Conservation (phyloP, 768 basidiomycete species). For the Mrakia frigida region DNA sequence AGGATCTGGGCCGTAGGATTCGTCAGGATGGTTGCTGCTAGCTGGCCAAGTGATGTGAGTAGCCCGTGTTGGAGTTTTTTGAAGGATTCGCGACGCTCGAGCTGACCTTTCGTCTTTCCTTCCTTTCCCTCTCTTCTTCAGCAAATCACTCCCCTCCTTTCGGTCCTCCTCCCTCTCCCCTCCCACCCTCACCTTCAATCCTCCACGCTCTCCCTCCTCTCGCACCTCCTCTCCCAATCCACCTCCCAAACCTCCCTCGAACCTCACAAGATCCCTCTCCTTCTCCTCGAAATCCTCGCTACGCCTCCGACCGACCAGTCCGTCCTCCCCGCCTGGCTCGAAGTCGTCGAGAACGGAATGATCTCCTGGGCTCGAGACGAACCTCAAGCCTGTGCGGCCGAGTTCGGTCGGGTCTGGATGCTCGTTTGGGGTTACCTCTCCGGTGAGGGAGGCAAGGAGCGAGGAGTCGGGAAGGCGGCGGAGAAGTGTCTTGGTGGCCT, state of each 20-base stretch:
- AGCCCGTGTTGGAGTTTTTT: constrained; percentile 50
- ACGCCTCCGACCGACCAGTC: constrained; percentile 65
- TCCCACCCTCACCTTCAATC: constrained; percentile 76
- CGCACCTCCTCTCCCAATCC: constrained; percentile 62
- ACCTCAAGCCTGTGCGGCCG: constrained; percentile 51
- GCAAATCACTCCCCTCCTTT: constrained; percentile 66
- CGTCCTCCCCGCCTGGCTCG: constrained; percentile 71
- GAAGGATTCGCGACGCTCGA: constrained; percentile 41
- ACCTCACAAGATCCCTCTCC: constrained; percentile 47
- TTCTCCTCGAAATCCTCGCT: constrained; percentile 63
- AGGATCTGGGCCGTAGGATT: constrained; percentile 54
- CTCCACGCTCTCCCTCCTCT: constrained; percentile 76
- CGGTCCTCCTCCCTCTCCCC: constrained; percentile 70
- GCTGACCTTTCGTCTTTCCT: not conserved
- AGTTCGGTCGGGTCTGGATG: constrained; percentile 66
- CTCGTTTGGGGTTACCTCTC: constrained; percentile 52
- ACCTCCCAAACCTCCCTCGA: constrained; percentile 37
- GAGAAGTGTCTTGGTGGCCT: constrained; percentile 42
- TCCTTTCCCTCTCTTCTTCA: constrained; percentile 41
- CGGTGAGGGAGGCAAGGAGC: constrained; percentile 26
- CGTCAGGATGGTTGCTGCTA: constrained; percentile 49
- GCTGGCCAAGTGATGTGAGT: constrained; percentile 50
- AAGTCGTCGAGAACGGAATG: constrained; percentile 67
- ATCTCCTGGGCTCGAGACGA: constrained; percentile 57
- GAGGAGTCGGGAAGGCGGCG: constrained; percentile 41